phyloP scores from a whole-genome alignment of 495 filamentous ascomycete genomes.

The Glonium stellatum region DNA sequence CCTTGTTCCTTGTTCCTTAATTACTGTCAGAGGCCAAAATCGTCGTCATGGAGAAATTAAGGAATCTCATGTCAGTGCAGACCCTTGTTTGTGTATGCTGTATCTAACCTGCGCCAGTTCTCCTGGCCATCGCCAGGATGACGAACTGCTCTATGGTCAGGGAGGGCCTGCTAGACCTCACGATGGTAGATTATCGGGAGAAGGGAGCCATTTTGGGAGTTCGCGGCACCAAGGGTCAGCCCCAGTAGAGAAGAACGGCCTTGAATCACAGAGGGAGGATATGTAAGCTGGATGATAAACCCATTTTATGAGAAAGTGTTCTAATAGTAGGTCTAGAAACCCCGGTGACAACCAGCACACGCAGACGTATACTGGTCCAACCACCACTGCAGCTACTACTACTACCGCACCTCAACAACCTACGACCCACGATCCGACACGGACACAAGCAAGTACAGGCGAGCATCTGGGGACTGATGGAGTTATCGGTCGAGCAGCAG shows the following conservation, averaged over 20 bases:
- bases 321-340: not conserved
- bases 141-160: constrained; percentile 20
- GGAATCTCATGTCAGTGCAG: constrained; percentile 28
- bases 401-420: constrained; percentile 9
- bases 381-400: constrained; percentile 6
- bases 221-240: not conserved
- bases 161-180: not conserved
- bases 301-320: not conserved
- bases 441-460: not conserved
- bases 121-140: constrained; percentile 17
- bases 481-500: not conserved
- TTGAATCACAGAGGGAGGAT: not conserved
- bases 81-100: not conserved
- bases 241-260: not conserved
- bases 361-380: not conserved
- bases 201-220: constrained; percentile 19
- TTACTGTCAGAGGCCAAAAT: not conserved
- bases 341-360: constrained; percentile 23
- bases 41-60: constrained; percentile 32
- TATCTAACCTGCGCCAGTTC: constrained; percentile 9
- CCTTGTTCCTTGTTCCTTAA: not conserved
- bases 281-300: not conserved
- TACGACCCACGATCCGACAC: constrained; percentile 5
- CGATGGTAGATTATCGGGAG: constrained; percentile 12
- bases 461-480: not conserved